A percentile compares a stretch with the other conserved stretches of the same genome.
These are phyloP conservation scores for Actinidia polygama DNA, from an alignment of 179 eudicot species.

Conservation along the genomic window DNA sequence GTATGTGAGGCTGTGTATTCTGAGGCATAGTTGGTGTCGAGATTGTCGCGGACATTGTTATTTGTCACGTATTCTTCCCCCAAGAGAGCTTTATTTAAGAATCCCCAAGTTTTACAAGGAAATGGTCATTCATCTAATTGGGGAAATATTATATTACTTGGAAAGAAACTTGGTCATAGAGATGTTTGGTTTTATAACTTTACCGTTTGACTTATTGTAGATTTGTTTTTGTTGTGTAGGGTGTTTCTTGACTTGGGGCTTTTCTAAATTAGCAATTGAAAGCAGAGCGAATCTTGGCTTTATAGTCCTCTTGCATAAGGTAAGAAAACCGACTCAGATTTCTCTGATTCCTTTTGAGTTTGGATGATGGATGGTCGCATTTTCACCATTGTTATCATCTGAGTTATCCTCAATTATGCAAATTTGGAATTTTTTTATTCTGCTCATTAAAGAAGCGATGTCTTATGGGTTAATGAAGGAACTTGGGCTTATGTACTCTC, in stretches of 20 bases:
- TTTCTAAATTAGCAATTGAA: background rate
- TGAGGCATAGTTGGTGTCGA: too few relatives aligned
- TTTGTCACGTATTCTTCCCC: too few relatives aligned
- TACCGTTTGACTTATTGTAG: background rate
- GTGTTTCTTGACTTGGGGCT: background rate
- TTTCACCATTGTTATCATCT: background rate
- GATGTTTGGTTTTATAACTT: too few relatives aligned
- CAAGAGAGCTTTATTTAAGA: too few relatives aligned
- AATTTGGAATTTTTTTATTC: background rate
- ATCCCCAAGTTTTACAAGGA: too few relatives aligned
- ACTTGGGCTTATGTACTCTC: background rate
- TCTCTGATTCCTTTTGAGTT: background rate
- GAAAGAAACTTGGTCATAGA: too few relatives aligned
- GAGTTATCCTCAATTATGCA: background rate
- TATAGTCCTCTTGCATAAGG: constrained; percentile 31
- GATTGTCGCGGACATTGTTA: too few relatives aligned
- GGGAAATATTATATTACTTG: too few relatives aligned
- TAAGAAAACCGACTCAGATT: constrained; percentile 38
- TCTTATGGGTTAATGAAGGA: background rate
- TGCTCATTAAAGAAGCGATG: background rate
- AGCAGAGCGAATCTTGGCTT: constrained; percentile 1
- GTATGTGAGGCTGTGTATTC: too few relatives aligned
- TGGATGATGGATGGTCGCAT: constrained; percentile 1
- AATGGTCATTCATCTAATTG: too few relatives aligned
- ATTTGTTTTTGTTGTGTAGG: background rate